phyloP scores from a whole-genome alignment of 192 early-diverging fungal genomes.

The Phycomyces nitens region DNA sequence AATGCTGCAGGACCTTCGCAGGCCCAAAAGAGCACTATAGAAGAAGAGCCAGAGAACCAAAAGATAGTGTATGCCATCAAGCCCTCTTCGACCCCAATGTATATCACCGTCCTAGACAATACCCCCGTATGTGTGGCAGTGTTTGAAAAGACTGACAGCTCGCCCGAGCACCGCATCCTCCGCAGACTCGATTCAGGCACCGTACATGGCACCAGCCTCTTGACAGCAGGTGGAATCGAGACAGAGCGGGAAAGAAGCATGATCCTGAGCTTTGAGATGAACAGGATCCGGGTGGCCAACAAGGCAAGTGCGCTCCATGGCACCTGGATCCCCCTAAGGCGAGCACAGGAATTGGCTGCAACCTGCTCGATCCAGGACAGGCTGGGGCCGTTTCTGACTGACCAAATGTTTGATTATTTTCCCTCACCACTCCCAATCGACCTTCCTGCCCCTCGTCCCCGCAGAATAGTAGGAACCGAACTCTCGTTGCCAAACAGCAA shows the following conservation, averaged over 20 bases:
- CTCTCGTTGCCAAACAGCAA: neutral
- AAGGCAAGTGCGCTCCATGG: slow-evolving; percentile 72
- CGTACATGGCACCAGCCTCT: slow-evolving; percentile 81
- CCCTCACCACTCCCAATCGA: slow-evolving; percentile 56
- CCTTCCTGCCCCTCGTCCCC: neutral
- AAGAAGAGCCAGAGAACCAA: slow-evolving; percentile 9
- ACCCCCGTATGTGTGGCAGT: slow-evolving; percentile 43
- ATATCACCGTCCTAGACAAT: slow-evolving; percentile 49
- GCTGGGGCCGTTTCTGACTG: slow-evolving; percentile 72
- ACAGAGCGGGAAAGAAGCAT: slow-evolving; percentile 84
- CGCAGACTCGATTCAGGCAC: slow-evolving; percentile 79
- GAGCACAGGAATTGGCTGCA: slow-evolving; percentile 80
- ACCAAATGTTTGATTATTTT: slow-evolving; percentile 66
- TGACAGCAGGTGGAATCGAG: slow-evolving; percentile 85
- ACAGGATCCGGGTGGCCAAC: slow-evolving; percentile 71
- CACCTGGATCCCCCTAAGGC: slow-evolving; percentile 88
- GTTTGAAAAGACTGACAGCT: slow-evolving; percentile 23
- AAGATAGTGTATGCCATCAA: slow-evolving; percentile 7
- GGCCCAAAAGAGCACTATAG: neutral
- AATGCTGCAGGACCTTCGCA: neutral
- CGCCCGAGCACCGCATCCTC: slow-evolving; percentile 60
- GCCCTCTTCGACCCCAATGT: slow-evolving; percentile 34
- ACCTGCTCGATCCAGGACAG: slow-evolving; percentile 78
- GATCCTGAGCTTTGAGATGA: slow-evolving; percentile 83
- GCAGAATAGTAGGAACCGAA: neutral